Conservation (phyloP, 805 yeast genomes). For the Grigorovia humatica region DNA sequence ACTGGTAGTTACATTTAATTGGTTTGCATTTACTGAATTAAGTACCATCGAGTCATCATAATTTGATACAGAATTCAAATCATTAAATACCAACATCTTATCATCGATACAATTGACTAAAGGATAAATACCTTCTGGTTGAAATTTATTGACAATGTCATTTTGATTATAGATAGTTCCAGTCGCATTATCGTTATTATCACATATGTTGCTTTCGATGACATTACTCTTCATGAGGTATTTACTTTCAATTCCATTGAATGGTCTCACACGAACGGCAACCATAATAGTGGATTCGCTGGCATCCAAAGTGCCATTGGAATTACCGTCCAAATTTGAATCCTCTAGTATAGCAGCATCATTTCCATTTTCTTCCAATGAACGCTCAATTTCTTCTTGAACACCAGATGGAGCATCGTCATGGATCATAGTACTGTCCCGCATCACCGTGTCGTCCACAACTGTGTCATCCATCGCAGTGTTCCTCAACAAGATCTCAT, state of each 20-base stretch:
- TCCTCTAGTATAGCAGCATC: neutral
- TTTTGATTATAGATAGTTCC: neutral
- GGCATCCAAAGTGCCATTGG: constrained; percentile 2
- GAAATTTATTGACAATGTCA: constrained; percentile 23
- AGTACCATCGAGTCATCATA: constrained; percentile 11
- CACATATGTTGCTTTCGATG: neutral
- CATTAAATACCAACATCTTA: constrained; percentile 78
- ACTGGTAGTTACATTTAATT: neutral
- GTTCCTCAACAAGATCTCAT: neutral
- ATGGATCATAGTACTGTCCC: neutral
- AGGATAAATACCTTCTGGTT: constrained; percentile 44
- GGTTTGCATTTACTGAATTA: constrained; percentile 20
- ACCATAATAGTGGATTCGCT: constrained; percentile 57
- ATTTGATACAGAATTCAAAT: constrained; percentile 58
- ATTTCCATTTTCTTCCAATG: neutral
- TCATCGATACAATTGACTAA: constrained; percentile 76
- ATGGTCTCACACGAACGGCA: constrained; percentile 78
- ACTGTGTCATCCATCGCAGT: neutral
- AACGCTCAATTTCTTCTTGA: neutral
- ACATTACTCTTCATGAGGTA: constrained; percentile 29
- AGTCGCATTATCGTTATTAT: neutral
- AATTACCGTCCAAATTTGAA: neutral
- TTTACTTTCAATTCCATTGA: constrained; percentile 48
- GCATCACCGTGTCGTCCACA: neutral
- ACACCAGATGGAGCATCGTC: neutral